Base-by-base conservation (phyloP, 345 rosid genomes). In the Populus pruinosa region DNA sequence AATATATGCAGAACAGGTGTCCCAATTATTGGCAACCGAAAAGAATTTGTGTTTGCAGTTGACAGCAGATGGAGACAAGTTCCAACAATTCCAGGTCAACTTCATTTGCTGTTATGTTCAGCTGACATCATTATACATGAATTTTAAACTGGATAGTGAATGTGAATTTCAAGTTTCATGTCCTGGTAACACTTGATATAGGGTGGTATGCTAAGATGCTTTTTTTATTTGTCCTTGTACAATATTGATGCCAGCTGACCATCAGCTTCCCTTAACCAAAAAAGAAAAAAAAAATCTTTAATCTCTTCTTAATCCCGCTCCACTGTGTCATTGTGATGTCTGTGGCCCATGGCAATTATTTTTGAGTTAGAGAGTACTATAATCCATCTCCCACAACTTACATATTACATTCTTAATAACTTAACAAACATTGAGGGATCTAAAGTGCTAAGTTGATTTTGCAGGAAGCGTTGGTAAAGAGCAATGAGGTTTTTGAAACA, bases 401-500 rank as follows among this genome's bases (percentile, higher is more conserved):
- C 23, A 50, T 36, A 36, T 27, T 55, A 41, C 72, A 55, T 66
- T 8, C 49, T 0, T 31, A 47, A 1, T 11, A 33, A 10, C 33
- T 43, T 62, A 44, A 67, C 47, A 2, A 44, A 67, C 47, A 2
- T 27, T 33, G 49, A n/a, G 41, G 18, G 56, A 55, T 69, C n/a
- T 74, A 50, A 81, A 44, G 25, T 53, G 16, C 39, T 47, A 25
- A 17, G 41, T 4, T 70, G 68, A 41, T 81, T 84, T 80, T 88
- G 85, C 91, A 95, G 98, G 99, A 90, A n/a, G 98, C 97, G 8
- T 82, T 95, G 86, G 76, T 87, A 79, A 90, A 94, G 90, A 94
- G 98, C 88, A 94, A 94, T 13, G 95, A 92, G 78, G 98, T 94
- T 72, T 92, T 94, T 77, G 97, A 89, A 84, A 93, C 97, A 83